phyloP scores from a whole-genome alignment of 768 basidiomycete species.

The Podaxis rugospora region DNA sequence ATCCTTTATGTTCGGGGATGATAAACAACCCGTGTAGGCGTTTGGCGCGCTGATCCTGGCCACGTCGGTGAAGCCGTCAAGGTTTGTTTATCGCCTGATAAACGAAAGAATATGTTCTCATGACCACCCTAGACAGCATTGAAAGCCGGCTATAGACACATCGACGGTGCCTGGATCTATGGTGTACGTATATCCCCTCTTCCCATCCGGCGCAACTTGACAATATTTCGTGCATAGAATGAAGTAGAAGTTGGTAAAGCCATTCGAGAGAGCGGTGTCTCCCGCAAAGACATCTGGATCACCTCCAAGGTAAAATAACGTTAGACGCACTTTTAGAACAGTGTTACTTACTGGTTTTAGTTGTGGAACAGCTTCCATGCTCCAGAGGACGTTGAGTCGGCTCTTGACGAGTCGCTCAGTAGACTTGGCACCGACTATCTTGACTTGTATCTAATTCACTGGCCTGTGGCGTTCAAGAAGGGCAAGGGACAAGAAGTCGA shows the following conservation, averaged over 20 bases:
- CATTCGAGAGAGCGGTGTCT: slow-evolving; percentile 50
- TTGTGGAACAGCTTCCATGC: slow-evolving; percentile 78
- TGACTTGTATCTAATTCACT: slow-evolving; percentile 80
- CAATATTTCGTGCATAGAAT: slow-evolving; percentile 36
- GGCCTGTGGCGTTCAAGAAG: slow-evolving; percentile 52
- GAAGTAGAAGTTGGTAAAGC: slow-evolving; percentile 68
- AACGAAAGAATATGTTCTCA: neutral
- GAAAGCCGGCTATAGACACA: slow-evolving; percentile 62
- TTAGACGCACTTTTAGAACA: neutral
- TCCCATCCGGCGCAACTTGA: neutral
- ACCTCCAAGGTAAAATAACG: slow-evolving; percentile 47
- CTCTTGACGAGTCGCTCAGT: slow-evolving; percentile 60
- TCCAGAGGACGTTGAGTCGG: slow-evolving; percentile 66
- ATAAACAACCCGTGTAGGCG: slow-evolving; percentile 33
- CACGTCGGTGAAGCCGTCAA: slow-evolving; percentile 70
- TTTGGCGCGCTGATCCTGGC: slow-evolving; percentile 53
- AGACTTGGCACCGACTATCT: slow-evolving; percentile 66
- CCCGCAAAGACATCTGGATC: slow-evolving; percentile 62
- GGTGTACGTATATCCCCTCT: slow-evolving; percentile 30
- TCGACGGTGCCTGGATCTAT: slow-evolving; percentile 74
- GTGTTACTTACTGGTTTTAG: slow-evolving; percentile 21
- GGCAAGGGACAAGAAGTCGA: slow-evolving; percentile 38
- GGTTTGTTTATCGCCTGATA: slow-evolving; percentile 22
- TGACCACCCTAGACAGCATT: slow-evolving; percentile 42
- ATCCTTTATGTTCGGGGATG: neutral